phyloP scores from a whole-genome alignment of 2,329 filamentous ascomycete species.

The Pyrenophora seminiperda region DNA sequence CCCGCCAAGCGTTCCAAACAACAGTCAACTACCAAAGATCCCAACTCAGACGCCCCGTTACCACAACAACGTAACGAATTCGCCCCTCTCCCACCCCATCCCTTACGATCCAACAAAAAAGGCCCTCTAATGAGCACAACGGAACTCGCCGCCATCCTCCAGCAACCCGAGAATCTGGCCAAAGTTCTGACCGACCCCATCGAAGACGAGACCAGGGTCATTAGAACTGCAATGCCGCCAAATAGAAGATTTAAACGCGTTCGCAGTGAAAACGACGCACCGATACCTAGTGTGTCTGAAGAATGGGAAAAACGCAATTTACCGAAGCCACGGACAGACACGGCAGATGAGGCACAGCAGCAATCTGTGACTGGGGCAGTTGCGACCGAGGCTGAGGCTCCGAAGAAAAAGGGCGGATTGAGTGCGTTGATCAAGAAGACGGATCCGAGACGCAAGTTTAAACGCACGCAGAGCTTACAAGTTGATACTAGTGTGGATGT shows the following conservation, averaged over 20 bases:
- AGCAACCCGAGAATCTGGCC: conserved; percentile 23
- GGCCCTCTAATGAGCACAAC: conserved; percentile 36
- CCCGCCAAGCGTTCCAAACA: conserved; percentile 11
- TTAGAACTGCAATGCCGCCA: conserved; percentile 9
- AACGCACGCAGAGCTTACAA: conserved; percentile 35
- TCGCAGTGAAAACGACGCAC: conserved; percentile 41
- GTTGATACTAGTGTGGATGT: conserved; percentile 23
- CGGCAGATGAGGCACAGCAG: not conserved
- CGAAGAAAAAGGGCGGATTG: conserved; percentile 27
- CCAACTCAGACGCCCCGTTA: not conserved
- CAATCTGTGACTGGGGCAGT: not conserved
- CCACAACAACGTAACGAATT: conserved; percentile 16
- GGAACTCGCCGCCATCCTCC: conserved; percentile 34
- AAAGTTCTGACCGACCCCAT: conserved; percentile 30
- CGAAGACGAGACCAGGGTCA: conserved; percentile 20
- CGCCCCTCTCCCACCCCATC: conserved; percentile 25
- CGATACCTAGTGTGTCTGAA: conserved; percentile 35
- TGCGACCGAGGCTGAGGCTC: not conserved
- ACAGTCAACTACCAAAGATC: not conserved
- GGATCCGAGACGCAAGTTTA: conserved; percentile 38
- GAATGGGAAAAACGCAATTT: conserved; percentile 40
- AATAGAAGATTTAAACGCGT: conserved; percentile 35
- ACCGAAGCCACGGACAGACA: conserved; percentile 10
- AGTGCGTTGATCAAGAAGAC: conserved; percentile 39
- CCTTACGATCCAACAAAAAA: conserved; percentile 23